Evolutionary conservation across 352 stramenopile genomes (phyloP), one percentile per base, ranked within the genome.

Genomic region (Hyphochytrium catenoides): DNA sequence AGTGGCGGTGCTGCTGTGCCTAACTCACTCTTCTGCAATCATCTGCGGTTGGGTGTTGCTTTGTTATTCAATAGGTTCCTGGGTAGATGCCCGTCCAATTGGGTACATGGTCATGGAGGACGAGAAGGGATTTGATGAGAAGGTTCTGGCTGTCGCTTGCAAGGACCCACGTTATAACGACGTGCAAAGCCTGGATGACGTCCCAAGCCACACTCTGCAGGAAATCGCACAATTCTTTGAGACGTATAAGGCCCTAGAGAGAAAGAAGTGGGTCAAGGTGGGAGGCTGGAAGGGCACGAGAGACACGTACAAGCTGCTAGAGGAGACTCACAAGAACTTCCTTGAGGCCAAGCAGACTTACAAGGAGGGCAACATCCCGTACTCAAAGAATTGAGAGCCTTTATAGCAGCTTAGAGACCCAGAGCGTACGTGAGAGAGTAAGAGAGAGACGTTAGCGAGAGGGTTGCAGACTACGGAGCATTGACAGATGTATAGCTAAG

Each of bases 201-300:
- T 55, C 17, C 39, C 47, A 12, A 40, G 50, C 7, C 44, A 50
- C 38, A 51, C 37, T 18, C 21, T 54, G 20, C 39, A 30, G n/a
- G 46, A 55, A 47, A 56, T 55, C n/a, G 37, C 18, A 25, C 35
- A 55, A 36, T 54, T 55, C 23, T 55, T 55, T 21, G 46, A 55
- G 46, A 55, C 33, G 8, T 55, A 55, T 38, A 55, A 55, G 46
- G 27, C 38, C 19, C 41, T 55, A 16, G 48, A 55, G 40, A 44
- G 44, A 26, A 34, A 27, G 23, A 48, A 48, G 16, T 48, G 41
- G 41, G 28, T 39, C 29, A 46, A 51, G 41, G 46, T 52, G 12
- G 46, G 46, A 23, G 47, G 45, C 26, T 54, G 47, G 47, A 46
- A 52, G 19, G 47, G 47, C 23, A 48, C 44, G 9, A 44, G 35